Conservation (phyloP, 106 monocot species). For the Dioscorea zingiberensis region DNA sequence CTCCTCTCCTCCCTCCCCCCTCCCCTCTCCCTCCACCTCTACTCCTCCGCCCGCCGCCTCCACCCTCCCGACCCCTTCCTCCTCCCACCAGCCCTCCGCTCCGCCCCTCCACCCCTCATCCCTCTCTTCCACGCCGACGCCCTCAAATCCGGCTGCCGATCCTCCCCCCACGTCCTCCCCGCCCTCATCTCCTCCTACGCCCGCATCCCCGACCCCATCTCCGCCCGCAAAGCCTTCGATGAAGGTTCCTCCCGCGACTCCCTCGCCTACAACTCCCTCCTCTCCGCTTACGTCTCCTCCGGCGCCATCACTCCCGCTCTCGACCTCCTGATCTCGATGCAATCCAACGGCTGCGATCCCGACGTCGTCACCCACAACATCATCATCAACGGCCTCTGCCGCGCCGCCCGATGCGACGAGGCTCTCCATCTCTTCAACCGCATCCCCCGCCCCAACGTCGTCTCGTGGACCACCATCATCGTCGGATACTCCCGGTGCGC, state of each 20-base stretch:
- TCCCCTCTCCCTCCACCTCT: conserved; percentile 4
- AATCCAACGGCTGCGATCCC: conserved; percentile 20
- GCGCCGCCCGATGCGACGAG: conserved; percentile 30
- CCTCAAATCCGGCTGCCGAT: conserved; percentile 10
- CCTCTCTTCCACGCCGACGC: conserved; percentile 22
- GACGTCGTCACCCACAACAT: conserved; percentile 46
- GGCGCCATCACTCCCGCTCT: conserved; percentile 6
- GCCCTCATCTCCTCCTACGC: conserved; percentile 20
- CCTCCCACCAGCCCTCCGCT: conserved; percentile 23
- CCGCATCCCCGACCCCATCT: conserved; percentile 2
- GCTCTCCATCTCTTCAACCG: conserved; percentile 20
- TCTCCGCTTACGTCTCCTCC: conserved; percentile 14
- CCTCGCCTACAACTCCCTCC: conserved; percentile 26
- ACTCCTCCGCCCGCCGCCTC: conserved; percentile 18
- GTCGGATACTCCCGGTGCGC: conserved; percentile 19
- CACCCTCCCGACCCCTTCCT: conserved; percentile 23
- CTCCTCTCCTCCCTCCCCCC: conserved; percentile 13
- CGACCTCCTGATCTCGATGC: conserved; percentile 19
- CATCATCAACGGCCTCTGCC: conserved; percentile 39
- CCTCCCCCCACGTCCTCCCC: conserved; percentile 9
- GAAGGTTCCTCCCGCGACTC: conserved; percentile 1
- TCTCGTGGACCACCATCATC: conserved; percentile 46
- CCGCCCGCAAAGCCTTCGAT: conserved; percentile 18
- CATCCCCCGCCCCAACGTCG: conserved; percentile 15
- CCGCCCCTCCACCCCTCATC: not conserved